Evolutionary conservation across 164 flowering plant genomes (phyloP).

Genomic region (Saururus chinensis): DNA sequence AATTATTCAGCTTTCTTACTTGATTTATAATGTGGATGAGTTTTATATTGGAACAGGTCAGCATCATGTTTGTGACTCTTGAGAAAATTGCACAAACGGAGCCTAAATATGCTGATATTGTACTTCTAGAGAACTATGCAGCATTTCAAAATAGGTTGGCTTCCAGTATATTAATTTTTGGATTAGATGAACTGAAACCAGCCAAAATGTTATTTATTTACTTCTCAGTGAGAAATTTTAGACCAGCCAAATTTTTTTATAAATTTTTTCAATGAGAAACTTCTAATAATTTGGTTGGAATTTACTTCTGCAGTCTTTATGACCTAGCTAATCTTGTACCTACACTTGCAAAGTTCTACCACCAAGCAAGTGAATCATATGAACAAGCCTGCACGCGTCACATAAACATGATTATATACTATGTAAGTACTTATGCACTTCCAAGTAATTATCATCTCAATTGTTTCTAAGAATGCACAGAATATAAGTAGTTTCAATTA

Average conservation of each 20-base stretch:
- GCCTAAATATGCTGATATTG: conserved; percentile 75
- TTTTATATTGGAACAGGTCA: conserved; percentile 43
- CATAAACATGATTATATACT: conserved; percentile 79
- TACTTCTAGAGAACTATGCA: conserved; percentile 89
- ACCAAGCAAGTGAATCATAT: conserved; percentile 95
- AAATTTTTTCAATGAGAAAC: not conserved
- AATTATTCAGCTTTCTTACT: not conserved
- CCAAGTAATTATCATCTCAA: no score
- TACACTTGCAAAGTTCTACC: conserved; percentile 92
- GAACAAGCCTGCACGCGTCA: conserved; percentile 96
- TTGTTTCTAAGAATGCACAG: no score
- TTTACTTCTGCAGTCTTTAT: conserved; percentile 70
- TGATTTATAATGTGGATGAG: not conserved
- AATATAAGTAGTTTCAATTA: no score
- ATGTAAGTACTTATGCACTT: conserved; percentile 27
- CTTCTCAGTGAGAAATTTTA: not conserved
- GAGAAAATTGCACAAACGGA: conserved; percentile 89
- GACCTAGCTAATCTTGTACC: conserved; percentile 97
- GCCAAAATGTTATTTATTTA: no score
- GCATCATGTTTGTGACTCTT: conserved; percentile 87
- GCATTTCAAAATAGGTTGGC: conserved; percentile 94
- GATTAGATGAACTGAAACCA: not conserved
- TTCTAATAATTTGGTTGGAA: not conserved
- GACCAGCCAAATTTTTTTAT: no score
- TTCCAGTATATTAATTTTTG: not conserved